Base-by-base conservation (phyloP, 2,329 filamentous ascomycete genomes). In the Anisogramma anomala region DNA sequence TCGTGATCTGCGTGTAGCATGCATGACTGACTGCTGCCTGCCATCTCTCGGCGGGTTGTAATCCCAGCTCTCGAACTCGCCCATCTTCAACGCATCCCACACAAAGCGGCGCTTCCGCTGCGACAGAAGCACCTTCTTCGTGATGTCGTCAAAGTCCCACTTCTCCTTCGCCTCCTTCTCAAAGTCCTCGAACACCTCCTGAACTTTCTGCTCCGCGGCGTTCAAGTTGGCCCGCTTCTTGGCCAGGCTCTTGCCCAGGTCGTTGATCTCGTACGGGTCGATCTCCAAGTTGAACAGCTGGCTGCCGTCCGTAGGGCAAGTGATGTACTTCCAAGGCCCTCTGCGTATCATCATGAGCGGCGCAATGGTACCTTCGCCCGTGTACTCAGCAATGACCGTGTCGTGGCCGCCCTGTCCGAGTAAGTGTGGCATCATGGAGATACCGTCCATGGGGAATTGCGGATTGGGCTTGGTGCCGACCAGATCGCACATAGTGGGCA, bases 301-400 rank as follows among this genome's bases (percentile, higher is more conserved):
- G 22, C 84, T 79, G 23, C 82, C 79, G 56, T 95, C 88, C 17
- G 79, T 80, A 6, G 87, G 79, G 54, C 86, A 94, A 48, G 76
- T 86, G 49, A 91, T 78, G 60, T 87, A 94, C 68, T 95, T 95
- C 85, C 85, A 95, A 34, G 74, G 71, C 7, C 85, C 85, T 41
- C 86, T 80, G 43, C 84, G 79, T 56, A 95, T 95, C 88, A 95
- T 95, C 71, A 94, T 85, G 42, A 93, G 74, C 1, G 88, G 88
- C 4, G 83, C 79, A 42, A 94, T 71, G 1, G 88, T 94, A 35
- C 88, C 88, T 63, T 95, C 88, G 36, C 86, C 88, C 55, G 89
- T 94, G 65, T 95, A 95, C 65, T 95, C 88, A 46, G 86, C 87
- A 53, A 89, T 82, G n/a, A 91, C 87, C 9, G 84, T 91, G 58